Conservation (phyloP, 2,329 filamentous ascomycete species). For the Gaeumannomyces tritici region DNA sequence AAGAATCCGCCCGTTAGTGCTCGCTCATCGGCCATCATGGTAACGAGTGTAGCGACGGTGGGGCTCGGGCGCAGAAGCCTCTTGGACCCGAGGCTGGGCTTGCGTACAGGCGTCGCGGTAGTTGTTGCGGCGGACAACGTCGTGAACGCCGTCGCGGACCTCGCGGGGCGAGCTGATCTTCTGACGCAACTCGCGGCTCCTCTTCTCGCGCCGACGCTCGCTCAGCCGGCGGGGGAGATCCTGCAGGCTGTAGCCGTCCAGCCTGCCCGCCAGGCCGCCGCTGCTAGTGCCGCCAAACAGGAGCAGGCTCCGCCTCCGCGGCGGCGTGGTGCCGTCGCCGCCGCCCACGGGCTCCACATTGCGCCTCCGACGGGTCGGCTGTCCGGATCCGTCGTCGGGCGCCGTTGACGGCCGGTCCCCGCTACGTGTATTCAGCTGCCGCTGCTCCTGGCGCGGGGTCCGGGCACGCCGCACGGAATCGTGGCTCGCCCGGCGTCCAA, state of each 20-base stretch:
- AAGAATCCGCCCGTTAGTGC: not conserved
- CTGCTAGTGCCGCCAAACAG: not conserved
- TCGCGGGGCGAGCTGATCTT: conserved; percentile 52
- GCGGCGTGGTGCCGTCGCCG: not conserved
- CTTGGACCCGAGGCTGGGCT: conserved; percentile 5
- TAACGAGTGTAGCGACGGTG: not conserved
- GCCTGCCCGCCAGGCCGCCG: not conserved
- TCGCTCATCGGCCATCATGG: not conserved
- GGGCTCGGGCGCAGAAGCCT: not conserved
- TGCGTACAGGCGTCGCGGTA: conserved; percentile 22
- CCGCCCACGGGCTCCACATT: conserved; percentile 1
- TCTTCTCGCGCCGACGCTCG: conserved; percentile 48
- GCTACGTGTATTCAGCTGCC: conserved; percentile 1
- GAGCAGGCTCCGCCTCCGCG: not conserved
- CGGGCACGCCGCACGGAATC: conserved; percentile 25
- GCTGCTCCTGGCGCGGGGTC: conserved; percentile 6
- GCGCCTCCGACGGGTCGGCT: conserved; percentile 11
- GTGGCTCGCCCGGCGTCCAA: conserved; percentile 40
- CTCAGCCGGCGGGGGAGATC: conserved; percentile 45
- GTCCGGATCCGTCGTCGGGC: conserved; percentile 11
- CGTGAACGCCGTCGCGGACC: conserved; percentile 48
- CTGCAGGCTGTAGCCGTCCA: conserved; percentile 27
- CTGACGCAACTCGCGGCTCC: conserved; percentile 45
- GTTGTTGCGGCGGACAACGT: conserved; percentile 37
- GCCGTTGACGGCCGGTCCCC: conserved; percentile 26